phyloP scores from a whole-genome alignment of 2,329 filamentous ascomycete genomes.

The Diplodia scrobiculata region DNA sequence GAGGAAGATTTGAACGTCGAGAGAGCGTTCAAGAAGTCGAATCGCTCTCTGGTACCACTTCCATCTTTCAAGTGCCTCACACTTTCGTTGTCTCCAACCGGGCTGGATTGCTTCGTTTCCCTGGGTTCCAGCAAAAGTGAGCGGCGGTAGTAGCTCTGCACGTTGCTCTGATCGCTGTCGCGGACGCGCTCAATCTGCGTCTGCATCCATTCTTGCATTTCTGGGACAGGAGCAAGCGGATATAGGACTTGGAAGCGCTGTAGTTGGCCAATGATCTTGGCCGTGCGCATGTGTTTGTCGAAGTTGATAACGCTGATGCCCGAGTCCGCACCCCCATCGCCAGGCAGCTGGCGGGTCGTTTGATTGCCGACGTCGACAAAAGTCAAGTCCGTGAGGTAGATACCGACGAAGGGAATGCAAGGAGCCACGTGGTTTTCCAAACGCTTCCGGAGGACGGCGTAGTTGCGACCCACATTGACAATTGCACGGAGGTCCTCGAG shows the following conservation, averaged over 20 bases:
- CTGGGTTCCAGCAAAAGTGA: conserved; percentile 81
- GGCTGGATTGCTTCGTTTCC: conserved; percentile 47
- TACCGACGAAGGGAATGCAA: conserved; percentile 92
- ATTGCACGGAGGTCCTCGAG: conserved; percentile 79
- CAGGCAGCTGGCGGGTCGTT: conserved; percentile 74
- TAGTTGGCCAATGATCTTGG: conserved; percentile 91
- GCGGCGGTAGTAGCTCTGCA: conserved; percentile 75
- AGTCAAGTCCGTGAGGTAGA: conserved; percentile 93
- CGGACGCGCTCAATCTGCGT: conserved; percentile 77
- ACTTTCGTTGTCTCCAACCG: conserved; percentile 9
- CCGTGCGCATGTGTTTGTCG: conserved; percentile 92
- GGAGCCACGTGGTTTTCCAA: conserved; percentile 85
- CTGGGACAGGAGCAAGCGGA: conserved; percentile 75
- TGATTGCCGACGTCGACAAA: conserved; percentile 96
- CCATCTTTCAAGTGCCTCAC: conserved; percentile 7
- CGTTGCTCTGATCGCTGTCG: conserved; percentile 61
- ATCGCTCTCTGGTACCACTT: conserved; percentile 17
- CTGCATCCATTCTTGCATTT: conserved; percentile 92
- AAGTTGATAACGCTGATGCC: conserved; percentile 89
- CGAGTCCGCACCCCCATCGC: conserved; percentile 59
- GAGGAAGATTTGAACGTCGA: conserved; percentile 24
- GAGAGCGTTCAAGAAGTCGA: conserved; percentile 28
- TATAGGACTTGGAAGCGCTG: conserved; percentile 97
- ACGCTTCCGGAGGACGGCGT: conserved; percentile 78
- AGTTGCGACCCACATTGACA: conserved; percentile 88